A percentile compares a stretch with the other conserved stretches of the same genome.
These are phyloP conservation scores for Boehmeria nivea DNA, from an alignment of 306 rosid species.

Conservation along the genomic window DNA sequence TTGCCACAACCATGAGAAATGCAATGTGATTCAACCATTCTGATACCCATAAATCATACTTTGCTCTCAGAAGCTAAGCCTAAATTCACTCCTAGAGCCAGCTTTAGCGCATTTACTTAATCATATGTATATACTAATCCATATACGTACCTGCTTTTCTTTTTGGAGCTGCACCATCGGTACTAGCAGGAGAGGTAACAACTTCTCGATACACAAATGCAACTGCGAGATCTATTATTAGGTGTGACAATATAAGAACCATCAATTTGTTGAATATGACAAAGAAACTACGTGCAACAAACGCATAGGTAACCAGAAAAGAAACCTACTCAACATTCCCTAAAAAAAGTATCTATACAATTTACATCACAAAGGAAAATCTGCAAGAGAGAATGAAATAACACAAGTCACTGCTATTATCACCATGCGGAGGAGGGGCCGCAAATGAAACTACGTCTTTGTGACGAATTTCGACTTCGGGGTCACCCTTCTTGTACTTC, in stretches of 20 bases:
- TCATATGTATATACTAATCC: background rate
- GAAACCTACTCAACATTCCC: background rate
- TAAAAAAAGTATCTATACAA: background rate
- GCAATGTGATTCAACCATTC: background rate
- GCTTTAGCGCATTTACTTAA: background rate
- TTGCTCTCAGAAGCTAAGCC: background rate
- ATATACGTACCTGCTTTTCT: constrained; percentile 70
- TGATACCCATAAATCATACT: background rate
- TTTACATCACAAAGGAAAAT: background rate
- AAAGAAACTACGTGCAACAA: background rate
- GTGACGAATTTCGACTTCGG: constrained; percentile 63
- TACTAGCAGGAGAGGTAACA: constrained; percentile 22
- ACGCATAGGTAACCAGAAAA: background rate
- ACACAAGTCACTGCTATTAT: constrained; percentile 4
- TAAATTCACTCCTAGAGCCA: background rate
- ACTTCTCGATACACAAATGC: constrained; percentile 88
- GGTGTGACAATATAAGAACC: constrained; percentile 7
- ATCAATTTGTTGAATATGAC: constrained; percentile 13
- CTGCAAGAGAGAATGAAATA: background rate
- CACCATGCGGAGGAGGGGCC: constrained; percentile 86
- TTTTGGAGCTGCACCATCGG: constrained; percentile 50
- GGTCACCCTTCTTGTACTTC: constrained; percentile 47
- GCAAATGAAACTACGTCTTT: constrained; percentile 87
- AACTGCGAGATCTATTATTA: constrained; percentile 53
- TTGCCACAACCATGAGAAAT: constrained; percentile 10